Evolutionary conservation across 495 filamentous ascomycete genomes (phyloP), one percentile per base, ranked within the genome.

Genomic region (Xylaria bambusicola): DNA sequence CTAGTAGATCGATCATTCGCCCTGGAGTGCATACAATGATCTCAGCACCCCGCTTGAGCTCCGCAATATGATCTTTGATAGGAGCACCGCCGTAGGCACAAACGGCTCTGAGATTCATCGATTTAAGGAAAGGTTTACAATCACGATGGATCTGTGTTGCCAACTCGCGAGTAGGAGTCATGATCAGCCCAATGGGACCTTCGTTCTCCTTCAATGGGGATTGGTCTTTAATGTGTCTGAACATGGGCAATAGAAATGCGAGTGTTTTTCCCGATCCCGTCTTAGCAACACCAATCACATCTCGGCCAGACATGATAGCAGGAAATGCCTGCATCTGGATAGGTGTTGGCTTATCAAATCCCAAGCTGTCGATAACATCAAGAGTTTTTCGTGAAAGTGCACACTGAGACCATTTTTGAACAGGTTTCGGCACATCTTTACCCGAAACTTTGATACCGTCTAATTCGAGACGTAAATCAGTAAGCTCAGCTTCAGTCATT

Each of bases 221-320:
- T 66, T 99, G 94, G 67, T 98, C 94, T 67, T 93, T 95, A 75
- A 99, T 96, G 69, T 99, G 94, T 20, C 94, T 85, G 66, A 98
- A 97, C 90, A 98, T 96, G 18, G 94, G 94, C 17, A 99, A 80
- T 13, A 93, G 72, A 68, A 97, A 99, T 23, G 95, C 94, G 62
- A 97, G 87, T 1, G 95, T 99, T 73, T 99, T 99, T 63, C 95
- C 95, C n/a, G 95, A 98, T 3, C 95, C 95, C 18, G 95, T 99
- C 73, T 98, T 98, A 2, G 95, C 95, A 41, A 98, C 90, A 63
- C 93, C 94, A 61, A 98, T 95, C 13, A 97, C 88, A 77, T 99
- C 93, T 64, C 92, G 87, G 15, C 95, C 95, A 35, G 93, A 94
- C 91, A 97, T 96, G 61, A 97, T 92, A 7, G 91, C 86, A 9